Base-by-base conservation (phyloP, 306 rosid genomes). In the Canavalia gladiata region DNA sequence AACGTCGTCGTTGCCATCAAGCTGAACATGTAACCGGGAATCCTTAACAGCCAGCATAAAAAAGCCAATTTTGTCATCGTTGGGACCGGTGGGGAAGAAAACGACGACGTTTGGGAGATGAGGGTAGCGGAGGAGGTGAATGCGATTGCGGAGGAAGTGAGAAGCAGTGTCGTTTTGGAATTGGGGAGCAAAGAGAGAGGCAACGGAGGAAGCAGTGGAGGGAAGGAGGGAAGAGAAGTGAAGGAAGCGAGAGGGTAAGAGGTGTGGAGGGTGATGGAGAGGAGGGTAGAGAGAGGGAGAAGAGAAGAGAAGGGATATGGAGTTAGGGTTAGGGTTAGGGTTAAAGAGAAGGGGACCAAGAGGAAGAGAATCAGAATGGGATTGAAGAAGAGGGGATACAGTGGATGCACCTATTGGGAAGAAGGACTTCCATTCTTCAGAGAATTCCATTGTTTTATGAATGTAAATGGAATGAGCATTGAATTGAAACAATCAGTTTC, bases 331-430 rank as follows among this genome's bases (percentile, higher is more conserved):
- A 0, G 94, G 94, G 78, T 88, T 89, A 1, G 95, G 94, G 78
- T 87, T 89, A 75, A 94, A 94, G 67, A 82, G 4, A 25, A 91
- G 91, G 18, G 98, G 97, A 13, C 98, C 98, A 1, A 89, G 6
- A 0, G 60, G 35, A 3, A 65, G 11, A 3, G 85, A 47, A 2
- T 13, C 34, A 45, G 79, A 72, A 12, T 25, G 28, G 25, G 86
- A 68, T 6, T 12, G 66, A 46, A 78, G 82, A 46, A 75, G 74
- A 46, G 83, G 83, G 46, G 88, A 54, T 8, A 80, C 72, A 31
- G 68, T 83, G 13, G 91, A 86, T 8, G 78, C 64, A 4, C 84
- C 86, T 34, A 90, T 80, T 42, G 97, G 94, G 57, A 93, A 90
- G 28, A 79, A 5, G 25, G 89, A 77, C 66, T 90, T 93, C 94